Conservation (phyloP, 2,329 filamentous ascomycete species). For the Blastomyces gilchristii region DNA sequence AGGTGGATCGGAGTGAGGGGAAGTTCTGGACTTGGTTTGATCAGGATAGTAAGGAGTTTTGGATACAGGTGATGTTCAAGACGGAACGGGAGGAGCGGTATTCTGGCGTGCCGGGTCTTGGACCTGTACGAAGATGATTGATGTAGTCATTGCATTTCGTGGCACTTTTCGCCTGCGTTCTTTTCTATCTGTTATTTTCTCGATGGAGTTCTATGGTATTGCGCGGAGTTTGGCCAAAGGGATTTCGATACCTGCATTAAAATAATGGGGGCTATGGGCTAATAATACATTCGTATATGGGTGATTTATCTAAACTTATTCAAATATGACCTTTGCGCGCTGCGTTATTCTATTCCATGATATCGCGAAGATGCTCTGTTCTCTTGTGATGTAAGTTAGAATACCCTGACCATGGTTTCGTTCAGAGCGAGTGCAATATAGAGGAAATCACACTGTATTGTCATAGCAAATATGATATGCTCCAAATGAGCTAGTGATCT, state of each 20-base stretch:
- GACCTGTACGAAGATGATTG: conserved; percentile 29
- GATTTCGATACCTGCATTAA: background rate
- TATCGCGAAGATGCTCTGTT: background rate
- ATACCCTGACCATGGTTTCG: background rate
- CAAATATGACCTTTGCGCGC: background rate
- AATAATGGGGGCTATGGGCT: background rate
- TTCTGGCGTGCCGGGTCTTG: conserved; percentile 55
- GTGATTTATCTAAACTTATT: background rate
- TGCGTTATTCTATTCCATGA: background rate
- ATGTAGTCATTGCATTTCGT: background rate
- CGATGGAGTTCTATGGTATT: conserved; percentile 3
- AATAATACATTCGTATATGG: background rate
- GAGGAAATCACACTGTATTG: background rate
- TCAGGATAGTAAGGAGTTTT: conserved; percentile 90
- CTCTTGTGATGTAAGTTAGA: background rate
- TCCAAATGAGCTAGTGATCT: background rate
- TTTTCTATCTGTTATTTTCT: background rate
- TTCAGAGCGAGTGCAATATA: background rate
- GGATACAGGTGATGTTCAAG: conserved; percentile 96
- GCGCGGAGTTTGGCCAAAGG: background rate
- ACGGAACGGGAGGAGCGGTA: conserved; percentile 93
- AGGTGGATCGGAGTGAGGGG: conserved; percentile 81
- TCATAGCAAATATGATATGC: background rate
- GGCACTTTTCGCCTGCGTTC: background rate
- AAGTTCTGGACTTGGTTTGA: conserved; percentile 94